phyloP scores from a whole-genome alignment of 2,329 filamentous ascomycete species.

The Neonectria faginata region DNA sequence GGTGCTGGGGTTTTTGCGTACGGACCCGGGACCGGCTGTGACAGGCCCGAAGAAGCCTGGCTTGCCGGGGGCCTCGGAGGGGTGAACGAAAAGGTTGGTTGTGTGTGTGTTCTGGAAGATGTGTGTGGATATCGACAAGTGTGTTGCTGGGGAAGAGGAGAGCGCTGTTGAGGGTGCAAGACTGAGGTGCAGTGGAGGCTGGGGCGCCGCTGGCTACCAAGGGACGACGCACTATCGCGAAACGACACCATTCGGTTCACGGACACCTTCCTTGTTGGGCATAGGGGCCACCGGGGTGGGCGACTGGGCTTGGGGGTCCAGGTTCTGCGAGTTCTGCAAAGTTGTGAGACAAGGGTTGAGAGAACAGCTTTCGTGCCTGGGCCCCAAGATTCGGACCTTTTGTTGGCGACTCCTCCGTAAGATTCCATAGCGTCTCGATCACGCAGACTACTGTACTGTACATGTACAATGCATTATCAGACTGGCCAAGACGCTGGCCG shows the following conservation, averaged over 20 bases:
- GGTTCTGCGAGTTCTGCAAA: not conserved
- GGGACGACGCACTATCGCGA: slow-evolving; percentile 22
- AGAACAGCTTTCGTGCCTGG: slow-evolving; percentile 16
- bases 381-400: slow-evolving; percentile 42
- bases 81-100: not conserved
- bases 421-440: slow-evolving; percentile 4
- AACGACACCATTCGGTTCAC: slow-evolving; percentile 25
- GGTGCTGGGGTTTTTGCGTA: not conserved
- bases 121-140: too few species aligned
- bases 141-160: not conserved
- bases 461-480: not conserved
- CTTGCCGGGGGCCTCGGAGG: not conserved
- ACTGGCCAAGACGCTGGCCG: not conserved
- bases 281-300: slow-evolving; percentile 22
- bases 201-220: not conserved
- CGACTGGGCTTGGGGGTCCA: slow-evolving; percentile 10
- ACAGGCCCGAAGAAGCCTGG: slow-evolving; percentile 1
- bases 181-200: not conserved
- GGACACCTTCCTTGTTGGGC: slow-evolving; percentile 30
- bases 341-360: not conserved
- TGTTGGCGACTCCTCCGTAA: slow-evolving; percentile 28
- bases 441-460: not conserved
- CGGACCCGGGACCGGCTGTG: not conserved
- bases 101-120: slow-evolving; percentile 4
- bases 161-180: not conserved